Evolutionary conservation across 1,284 basidiomycete species (phyloP).

Genomic region (Uromyces viciae-fabae): DNA sequence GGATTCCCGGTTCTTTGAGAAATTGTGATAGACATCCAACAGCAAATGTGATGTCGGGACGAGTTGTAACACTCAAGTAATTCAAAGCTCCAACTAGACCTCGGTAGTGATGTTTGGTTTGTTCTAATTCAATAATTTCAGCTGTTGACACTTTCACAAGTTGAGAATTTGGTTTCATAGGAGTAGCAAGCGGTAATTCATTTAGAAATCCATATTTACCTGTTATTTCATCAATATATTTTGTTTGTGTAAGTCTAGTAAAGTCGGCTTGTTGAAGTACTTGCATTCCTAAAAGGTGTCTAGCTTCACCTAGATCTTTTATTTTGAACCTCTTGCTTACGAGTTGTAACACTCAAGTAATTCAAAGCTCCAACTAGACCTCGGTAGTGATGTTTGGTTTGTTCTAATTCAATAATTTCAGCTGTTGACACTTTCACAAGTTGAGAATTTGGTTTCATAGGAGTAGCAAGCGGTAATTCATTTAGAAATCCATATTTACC

Average conservation of each 20-base stretch:
- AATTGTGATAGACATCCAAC: slow-evolving; percentile 6
- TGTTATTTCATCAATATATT: neutral
- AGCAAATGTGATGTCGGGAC: neutral
- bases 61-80: neutral
- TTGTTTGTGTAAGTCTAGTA: neutral
- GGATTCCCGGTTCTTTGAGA: neutral
- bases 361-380: neutral
- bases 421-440: neutral
- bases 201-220: neutral
- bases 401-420: neutral
- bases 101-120: no score
- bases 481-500: neutral
- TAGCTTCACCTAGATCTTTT: no score
- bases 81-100: neutral
- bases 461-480: neutral
- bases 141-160: neutral
- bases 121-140: no score
- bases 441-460: neutral
- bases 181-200: neutral
- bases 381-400: neutral
- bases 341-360: neutral
- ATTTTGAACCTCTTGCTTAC: no score
- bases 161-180: neutral
- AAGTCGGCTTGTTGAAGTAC: neutral
- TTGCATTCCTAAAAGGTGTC: neutral